A percentile compares a stretch with the other conserved stretches of the same genome.
Conservation (phyloP, 495 filamentous ascomycete genomes). For the Pyrenula massariospora region DNA sequence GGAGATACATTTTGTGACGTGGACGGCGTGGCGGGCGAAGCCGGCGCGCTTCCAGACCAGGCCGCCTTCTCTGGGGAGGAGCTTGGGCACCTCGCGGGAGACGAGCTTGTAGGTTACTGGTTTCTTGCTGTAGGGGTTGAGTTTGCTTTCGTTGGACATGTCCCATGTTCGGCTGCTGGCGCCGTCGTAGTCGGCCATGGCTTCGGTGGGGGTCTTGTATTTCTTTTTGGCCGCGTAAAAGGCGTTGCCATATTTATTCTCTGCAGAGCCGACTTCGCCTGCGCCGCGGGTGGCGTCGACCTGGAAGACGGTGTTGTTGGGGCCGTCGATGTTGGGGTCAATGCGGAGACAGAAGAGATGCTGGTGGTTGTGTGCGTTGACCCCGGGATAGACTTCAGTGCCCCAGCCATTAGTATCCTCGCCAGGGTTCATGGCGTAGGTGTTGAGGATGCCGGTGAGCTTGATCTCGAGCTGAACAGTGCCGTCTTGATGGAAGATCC, state of each 20-base stretch:
- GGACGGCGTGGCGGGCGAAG: constrained; percentile 83
- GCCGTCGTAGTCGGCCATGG: constrained; percentile 73
- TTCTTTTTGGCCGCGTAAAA: constrained; percentile 86
- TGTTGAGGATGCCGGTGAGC: constrained; percentile 91
- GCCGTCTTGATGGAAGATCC: constrained; percentile 90
- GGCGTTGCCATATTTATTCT: constrained; percentile 90
- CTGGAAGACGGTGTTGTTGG: constrained; percentile 76
- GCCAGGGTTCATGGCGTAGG: constrained; percentile 71
- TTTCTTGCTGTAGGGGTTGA: constrained; percentile 79
- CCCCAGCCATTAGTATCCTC: constrained; percentile 87
- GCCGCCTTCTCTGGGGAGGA: constrained; percentile 75
- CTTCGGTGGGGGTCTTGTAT: constrained; percentile 58
- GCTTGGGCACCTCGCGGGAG: constrained; percentile 64
- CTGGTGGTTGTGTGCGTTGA: constrained; percentile 77
- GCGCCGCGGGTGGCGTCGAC: constrained; percentile 56
- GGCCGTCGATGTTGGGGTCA: constrained; percentile 83
- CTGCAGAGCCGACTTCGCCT: constrained; percentile 61
- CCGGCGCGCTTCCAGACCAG: constrained; percentile 91
- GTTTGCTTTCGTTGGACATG: constrained; percentile 71
- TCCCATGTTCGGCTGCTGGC: constrained; percentile 79
- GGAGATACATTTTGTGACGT: constrained; percentile 77
- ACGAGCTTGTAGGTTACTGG: constrained; percentile 87
- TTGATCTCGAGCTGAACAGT: constrained; percentile 93
- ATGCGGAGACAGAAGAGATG: constrained; percentile 90
- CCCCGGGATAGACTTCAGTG: constrained; percentile 84